Evolutionary conservation across 495 filamentous ascomycete species (phyloP), one percentile per base, ranked within the genome.

Genomic region (Cairneyella variabilis): DNA sequence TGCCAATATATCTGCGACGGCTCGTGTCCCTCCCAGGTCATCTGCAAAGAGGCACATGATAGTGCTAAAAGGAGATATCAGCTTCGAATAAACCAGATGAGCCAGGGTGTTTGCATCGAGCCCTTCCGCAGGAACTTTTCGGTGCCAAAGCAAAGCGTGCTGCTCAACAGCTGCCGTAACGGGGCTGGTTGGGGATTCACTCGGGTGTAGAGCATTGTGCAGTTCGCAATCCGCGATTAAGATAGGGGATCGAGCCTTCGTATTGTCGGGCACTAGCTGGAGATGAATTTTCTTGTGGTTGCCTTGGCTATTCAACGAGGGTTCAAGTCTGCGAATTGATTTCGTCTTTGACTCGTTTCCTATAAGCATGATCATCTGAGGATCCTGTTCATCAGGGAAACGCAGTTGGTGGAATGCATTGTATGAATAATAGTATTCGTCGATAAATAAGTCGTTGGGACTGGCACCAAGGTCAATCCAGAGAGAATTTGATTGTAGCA

Each of bases 41-140:
- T 54, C 42, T 5, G 51, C 51, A 41, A 54, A 54, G 3, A 54
- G 23, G 30, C 51, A 54, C 2, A 54, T 23, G 21, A 41, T 22
- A 38, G 41, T 47, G 26, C 30, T 40, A 39, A 54, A 54, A 2
- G 43, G 51, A 7, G 23, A 16, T 7, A 54, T 8, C 5, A 54
- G 41, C 30, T 54, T 27, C 12, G 42, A 8, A 34, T 54, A 54
- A 2, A 54, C 25, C 23, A 54, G 18, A 16, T 54, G 41, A 3
- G 51, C 51, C 11, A 54, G 14, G 9, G 27, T 4, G 3, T 4
- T 16, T 9, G 51, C 41, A 17, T 48, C 51, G 2, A 48, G 8
- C 5, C 2, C 32, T 8, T 25, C 9, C 1, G 51, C 16, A 43
- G 16, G 3, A 14, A 8, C 6, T 8, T 43, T 28, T 20, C 32